Conservation (phyloP, 2,329 filamentous ascomycete genomes). For the Botrytis deweyae region DNA sequence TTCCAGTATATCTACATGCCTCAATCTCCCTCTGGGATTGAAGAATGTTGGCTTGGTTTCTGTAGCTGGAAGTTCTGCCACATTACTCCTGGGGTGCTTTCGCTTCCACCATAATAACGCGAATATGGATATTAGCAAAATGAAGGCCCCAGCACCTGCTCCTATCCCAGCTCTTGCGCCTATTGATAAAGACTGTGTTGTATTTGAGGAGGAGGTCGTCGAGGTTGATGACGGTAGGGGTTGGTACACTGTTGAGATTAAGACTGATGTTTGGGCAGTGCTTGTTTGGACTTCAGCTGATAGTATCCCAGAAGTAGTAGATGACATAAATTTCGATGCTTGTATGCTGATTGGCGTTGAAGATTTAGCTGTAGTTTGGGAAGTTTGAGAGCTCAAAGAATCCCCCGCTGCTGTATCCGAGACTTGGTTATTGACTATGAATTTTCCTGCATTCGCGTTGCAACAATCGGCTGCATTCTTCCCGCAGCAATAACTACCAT, state of each 20-base stretch:
- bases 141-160: background rate
- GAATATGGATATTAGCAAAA: background rate
- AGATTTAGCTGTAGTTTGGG: background rate
- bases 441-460: constrained; percentile 3
- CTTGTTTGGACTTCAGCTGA: background rate
- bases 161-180: background rate
- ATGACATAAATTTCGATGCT: no score
- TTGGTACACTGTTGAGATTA: constrained; percentile 5
- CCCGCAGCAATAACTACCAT: constrained; percentile 22
- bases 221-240: background rate
- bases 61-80: background rate
- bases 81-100: background rate
- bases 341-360: background rate
- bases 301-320: background rate
- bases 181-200: background rate
- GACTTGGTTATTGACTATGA: constrained; percentile 19
- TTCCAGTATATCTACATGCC: constrained; percentile 2
- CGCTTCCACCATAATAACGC: background rate
- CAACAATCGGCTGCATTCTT: constrained; percentile 13
- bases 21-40: background rate
- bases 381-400: background rate
- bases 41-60: background rate
- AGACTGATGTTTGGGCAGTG: background rate
- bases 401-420: background rate
- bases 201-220: background rate